Evolutionary conservation across 768 basidiomycete species (phyloP), one percentile per base, ranked within the genome.

Genomic region (Rhizopogon vulgaris): DNA sequence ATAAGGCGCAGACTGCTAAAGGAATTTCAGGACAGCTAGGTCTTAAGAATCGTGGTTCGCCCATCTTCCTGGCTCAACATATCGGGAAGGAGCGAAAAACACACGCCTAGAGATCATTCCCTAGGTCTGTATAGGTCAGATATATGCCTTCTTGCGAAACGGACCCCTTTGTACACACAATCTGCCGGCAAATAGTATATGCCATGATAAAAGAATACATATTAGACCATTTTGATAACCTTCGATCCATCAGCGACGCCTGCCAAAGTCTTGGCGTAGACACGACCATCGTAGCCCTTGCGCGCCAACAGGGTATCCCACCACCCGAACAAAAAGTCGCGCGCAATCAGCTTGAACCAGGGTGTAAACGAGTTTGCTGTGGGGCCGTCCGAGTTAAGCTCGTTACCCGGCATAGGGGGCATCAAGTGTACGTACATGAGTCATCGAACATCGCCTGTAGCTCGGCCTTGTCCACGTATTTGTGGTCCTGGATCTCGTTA

Each of bases 301-400:
- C 88, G 83, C 49, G 72, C 73, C 56, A 87, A 62, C 39, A 99
- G 82, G 55, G 88, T 85, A 62, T 96, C 93, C 96, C 96, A 99
- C 96, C 96, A 99, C 22, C 90, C 91, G 65, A 94, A 98, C 39
- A 99, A 77, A 70, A 95, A 95, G 66, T 97, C 93, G 3, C 94
- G 83, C 2, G 93, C 94, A 63, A 99, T 98, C 27, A 98, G 83
- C 69, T 94, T 91, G 83, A 99, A 99, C 96, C 96, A 99, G 0
- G 96, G 96, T 6, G 96, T 99, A 69, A 99, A 99, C 2, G 79
- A 81, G 67, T 90, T 90, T 52, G 70, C 92, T 95, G 60, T 5
- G 7, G 53, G 51, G 3, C 22, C 22, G 25, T 28, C 39, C 32
- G 14, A 34, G 50, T 22, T 25, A 17, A 41, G 30, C 30, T 27